Conservation (phyloP, 345 rosid species). For the Anastatica hierochuntica region DNA sequence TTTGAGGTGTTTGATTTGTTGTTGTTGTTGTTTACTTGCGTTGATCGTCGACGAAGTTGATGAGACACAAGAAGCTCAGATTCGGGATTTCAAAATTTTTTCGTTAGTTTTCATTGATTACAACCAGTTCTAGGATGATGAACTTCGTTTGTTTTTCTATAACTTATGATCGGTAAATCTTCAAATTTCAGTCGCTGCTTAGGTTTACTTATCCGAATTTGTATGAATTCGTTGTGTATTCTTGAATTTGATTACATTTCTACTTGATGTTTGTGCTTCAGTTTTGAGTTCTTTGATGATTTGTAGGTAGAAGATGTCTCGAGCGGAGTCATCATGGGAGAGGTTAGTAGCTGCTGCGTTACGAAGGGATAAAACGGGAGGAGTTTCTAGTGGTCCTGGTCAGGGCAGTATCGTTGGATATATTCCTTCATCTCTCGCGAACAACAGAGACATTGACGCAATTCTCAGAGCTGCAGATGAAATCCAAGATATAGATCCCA, state of each 20-base stretch:
- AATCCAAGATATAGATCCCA: conserved; percentile 87
- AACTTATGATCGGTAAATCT: too few relatives aligned
- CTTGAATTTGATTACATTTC: background rate
- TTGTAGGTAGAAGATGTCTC: conserved; percentile 50
- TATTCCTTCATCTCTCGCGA: conserved; percentile 81
- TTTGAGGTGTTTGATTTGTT: background rate
- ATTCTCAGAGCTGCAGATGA: conserved; percentile 91
- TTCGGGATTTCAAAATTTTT: conserved; percentile 7
- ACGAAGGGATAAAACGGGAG: conserved; percentile 58
- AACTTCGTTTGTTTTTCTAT: conserved; percentile 5
- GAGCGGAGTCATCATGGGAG: conserved; percentile 78
- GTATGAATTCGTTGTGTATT: too few relatives aligned
- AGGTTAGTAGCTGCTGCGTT: conserved; percentile 72
- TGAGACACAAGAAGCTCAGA: conserved; percentile 22
- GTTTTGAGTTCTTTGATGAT: background rate
- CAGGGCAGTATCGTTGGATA: conserved; percentile 61
- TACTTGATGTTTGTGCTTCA: background rate
- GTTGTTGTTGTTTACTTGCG: conserved; percentile 5
- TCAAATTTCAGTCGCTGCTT: conserved; percentile 1
- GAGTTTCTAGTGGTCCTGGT: conserved; percentile 37
- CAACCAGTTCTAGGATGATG: too few relatives aligned
- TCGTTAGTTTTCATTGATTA: too few relatives aligned
- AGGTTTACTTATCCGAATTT: conserved; percentile 19
- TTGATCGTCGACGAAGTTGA: background rate
- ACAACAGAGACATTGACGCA: conserved; percentile 77